phyloP scores from a whole-genome alignment of 306 rosid genomes.

The Begonia fuchsioides region DNA sequence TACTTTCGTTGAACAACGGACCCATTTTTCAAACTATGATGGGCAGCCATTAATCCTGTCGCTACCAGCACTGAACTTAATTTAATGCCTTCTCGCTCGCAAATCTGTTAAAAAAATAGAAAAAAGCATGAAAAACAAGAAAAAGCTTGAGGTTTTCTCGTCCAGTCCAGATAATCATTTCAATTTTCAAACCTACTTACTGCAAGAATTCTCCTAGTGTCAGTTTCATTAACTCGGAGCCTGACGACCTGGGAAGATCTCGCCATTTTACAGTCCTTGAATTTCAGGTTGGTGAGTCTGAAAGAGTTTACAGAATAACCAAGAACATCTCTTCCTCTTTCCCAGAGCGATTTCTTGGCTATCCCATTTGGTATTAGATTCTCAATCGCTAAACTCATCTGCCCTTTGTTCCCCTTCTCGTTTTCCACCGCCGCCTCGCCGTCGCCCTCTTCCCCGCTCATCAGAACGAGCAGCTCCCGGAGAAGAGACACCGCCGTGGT shows the following conservation, averaged over 20 bases:
- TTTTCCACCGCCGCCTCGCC: background rate
- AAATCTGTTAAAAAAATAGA: background rate
- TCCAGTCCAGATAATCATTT: too few species aligned
- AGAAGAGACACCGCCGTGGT: conserved; percentile 38
- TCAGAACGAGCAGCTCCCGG: conserved; percentile 21
- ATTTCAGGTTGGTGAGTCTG: conserved; percentile 30
- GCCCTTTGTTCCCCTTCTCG: conserved; percentile 4
- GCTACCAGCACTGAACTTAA: conserved; percentile 41
- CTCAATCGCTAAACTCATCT: conserved; percentile 25
- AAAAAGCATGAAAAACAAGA: background rate
- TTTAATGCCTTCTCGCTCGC: conserved; percentile 14
- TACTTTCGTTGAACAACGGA: conserved; percentile 19
- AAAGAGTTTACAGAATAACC: conserved; percentile 37
- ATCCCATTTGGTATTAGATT: conserved; percentile 23
- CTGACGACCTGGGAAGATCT: conserved; percentile 39
- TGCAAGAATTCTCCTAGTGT: conserved; percentile 24
- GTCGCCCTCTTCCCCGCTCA: background rate
- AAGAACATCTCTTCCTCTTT: conserved; percentile 40
- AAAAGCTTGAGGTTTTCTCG: too few species aligned
- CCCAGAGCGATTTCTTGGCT: conserved; percentile 26
- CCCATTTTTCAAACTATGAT: conserved; percentile 12
- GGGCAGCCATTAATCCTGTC: conserved; percentile 42
- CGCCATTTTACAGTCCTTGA: conserved; percentile 14
- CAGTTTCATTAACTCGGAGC: conserved; percentile 20
- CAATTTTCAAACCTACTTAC: conserved; percentile 13